These are phyloP conservation scores for Hibiscus trionum DNA, from an alignment of 345 rosid species.

Conservation along the genomic window DNA sequence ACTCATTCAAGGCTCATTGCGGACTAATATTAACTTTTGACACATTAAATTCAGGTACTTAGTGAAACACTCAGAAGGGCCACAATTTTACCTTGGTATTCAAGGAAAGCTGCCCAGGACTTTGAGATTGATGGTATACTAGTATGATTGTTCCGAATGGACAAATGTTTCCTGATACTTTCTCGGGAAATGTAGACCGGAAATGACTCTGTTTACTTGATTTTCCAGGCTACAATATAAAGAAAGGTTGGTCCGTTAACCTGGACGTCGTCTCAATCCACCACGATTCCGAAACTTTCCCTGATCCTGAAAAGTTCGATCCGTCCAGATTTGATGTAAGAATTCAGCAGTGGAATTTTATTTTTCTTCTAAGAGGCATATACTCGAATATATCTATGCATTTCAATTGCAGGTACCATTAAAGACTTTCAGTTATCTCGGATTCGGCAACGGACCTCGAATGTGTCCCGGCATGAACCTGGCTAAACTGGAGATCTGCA, in stretches of 20 bases:
- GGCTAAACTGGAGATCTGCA: conserved; percentile 55
- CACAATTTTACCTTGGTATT: conserved; percentile 55
- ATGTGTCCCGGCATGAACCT: conserved; percentile 70
- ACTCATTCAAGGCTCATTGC: background rate
- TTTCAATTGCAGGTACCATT: conserved; percentile 30
- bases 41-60: conserved; percentile 31
- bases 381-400: background rate
- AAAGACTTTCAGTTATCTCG: conserved; percentile 49
- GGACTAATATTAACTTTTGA: background rate
- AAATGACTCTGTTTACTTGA: background rate
- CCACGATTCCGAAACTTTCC: conserved; percentile 44
- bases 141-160: conserved; percentile 18
- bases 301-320: conserved; percentile 38
- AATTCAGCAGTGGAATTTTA: background rate
- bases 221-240: conserved; percentile 38
- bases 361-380: background rate
- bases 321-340: conserved; percentile 56
- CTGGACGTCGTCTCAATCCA: conserved; percentile 66
- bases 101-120: conserved; percentile 58
- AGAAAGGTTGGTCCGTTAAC: conserved; percentile 60
- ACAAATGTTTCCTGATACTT: background rate
- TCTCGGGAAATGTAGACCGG: background rate
- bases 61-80: conserved; percentile 57
- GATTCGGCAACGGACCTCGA: conserved; percentile 62
- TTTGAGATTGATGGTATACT: conserved; percentile 48